These are phyloP conservation scores for Talaromyces sp. DNA, from an alignment of 2,329 filamentous ascomycete genomes.

Conservation along the genomic window DNA sequence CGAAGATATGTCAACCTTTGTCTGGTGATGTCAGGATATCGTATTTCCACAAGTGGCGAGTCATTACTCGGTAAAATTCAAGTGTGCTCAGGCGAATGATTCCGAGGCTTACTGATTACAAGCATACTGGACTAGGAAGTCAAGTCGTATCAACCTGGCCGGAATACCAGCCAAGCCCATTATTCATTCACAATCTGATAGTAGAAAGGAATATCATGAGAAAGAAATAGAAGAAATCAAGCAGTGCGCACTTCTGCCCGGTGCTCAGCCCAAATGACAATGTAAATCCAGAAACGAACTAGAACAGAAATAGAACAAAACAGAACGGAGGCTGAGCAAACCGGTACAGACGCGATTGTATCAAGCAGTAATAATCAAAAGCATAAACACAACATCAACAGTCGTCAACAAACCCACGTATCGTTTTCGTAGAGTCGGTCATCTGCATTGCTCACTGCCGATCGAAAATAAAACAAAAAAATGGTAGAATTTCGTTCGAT, in stretches of 20 bases:
- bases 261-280: conserved; percentile 29
- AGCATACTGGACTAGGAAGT: neutral
- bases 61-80: neutral
- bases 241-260: conserved; percentile 47
- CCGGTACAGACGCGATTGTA: conserved; percentile 47
- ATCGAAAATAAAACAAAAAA: neutral
- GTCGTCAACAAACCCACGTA: conserved; percentile 8
- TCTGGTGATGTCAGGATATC: conserved; percentile 12
- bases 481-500: neutral
- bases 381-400: conserved; percentile 13
- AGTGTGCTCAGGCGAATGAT: neutral
- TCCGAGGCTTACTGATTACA: neutral
- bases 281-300: conserved; percentile 21
- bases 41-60: conserved; percentile 3
- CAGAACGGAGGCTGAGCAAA: conserved; percentile 27
- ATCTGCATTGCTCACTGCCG: neutral
- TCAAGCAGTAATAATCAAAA: conserved; percentile 38
- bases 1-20: neutral
- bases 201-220: conserved; percentile 5
- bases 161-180: conserved; percentile 1
- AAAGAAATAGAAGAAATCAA: conserved; percentile 21
- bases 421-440: conserved; percentile 1
- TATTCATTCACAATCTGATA: conserved; percentile 7
- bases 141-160: neutral
- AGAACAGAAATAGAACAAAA: conserved; percentile 19